These are phyloP conservation scores for Cutaneotrichosporon sp. DNA, from an alignment of 1,284 basidiomycete species.

Conservation along the genomic window DNA sequence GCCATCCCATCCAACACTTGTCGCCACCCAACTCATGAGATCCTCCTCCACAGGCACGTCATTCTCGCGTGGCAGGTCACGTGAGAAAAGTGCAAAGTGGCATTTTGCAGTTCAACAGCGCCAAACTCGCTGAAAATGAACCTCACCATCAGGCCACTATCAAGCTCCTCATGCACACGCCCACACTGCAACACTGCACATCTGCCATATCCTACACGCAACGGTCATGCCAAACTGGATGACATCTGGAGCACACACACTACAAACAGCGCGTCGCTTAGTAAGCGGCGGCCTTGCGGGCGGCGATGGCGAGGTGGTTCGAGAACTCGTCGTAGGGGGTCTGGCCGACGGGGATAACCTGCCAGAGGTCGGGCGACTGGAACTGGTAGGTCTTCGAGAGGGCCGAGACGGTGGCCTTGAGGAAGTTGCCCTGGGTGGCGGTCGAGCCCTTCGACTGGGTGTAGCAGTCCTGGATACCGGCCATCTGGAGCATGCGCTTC, in stretches of 20 bases:
- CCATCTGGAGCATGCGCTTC: conserved; percentile 95
- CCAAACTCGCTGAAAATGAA: not conserved
- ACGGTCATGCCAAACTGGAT: conserved; percentile 11
- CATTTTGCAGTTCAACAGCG: not conserved
- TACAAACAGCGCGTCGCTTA: conserved; percentile 55
- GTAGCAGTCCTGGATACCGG: conserved; percentile 85
- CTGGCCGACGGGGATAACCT: conserved; percentile 76
- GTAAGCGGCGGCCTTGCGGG: conserved; percentile 74
- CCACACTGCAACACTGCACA: not conserved
- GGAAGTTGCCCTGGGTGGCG: conserved; percentile 99
- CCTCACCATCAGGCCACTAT: too few relatives aligned
- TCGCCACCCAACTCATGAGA: not conserved
- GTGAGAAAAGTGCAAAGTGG: not conserved
- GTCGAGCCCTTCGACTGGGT: conserved; percentile 96
- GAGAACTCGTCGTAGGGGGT: conserved; percentile 94
- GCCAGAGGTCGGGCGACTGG: conserved; percentile 98
- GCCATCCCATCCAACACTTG: too few relatives aligned
- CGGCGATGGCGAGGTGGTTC: conserved; percentile 78
- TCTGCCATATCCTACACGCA: conserved; percentile 5
- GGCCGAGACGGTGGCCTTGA: conserved; percentile 97
- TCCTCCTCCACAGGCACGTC: not conserved
- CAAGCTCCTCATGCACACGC: not conserved
- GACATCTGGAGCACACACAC: conserved; percentile 15
- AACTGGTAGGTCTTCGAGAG: conserved; percentile 96
- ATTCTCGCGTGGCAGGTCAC: not conserved